Percentiles rank a stretch among this genome's conserved stretches.
phyloP scores from a whole-genome alignment of 2,329 filamentous ascomycete species.

The Diaporthe vaccinii region DNA sequence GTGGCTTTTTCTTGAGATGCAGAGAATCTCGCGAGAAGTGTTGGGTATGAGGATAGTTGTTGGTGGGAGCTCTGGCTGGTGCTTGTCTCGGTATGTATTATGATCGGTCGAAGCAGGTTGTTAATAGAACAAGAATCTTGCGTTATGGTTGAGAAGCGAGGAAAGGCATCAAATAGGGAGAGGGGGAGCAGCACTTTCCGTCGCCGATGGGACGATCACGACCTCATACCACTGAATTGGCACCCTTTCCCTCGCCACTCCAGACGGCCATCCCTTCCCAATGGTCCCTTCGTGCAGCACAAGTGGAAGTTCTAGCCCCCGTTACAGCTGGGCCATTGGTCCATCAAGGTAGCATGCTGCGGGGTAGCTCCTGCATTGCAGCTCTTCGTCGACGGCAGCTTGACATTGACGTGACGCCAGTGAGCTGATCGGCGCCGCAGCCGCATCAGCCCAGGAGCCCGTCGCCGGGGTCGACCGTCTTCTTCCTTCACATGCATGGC shows the following conservation, averaged over 20 bases:
- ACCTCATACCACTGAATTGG: conserved; percentile 25
- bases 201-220: conserved; percentile 16
- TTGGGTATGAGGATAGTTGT: background rate
- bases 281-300: conserved; percentile 28
- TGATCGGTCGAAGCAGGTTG: background rate
- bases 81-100: background rate
- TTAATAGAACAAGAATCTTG: background rate
- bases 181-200: background rate
- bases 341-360: conserved; percentile 24
- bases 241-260: background rate
- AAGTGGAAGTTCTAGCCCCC: background rate
- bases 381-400: conserved; percentile 3
- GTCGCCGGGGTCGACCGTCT: background rate
- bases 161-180: background rate
- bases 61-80: background rate
- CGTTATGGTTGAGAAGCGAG: background rate
- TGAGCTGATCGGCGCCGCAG: conserved; percentile 18
- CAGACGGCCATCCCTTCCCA: background rate
- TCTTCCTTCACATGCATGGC: background rate
- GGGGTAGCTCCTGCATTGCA: conserved; percentile 26
- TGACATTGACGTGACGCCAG: conserved; percentile 17
- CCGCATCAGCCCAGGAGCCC: background rate
- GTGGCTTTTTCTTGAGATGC: background rate
- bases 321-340: conserved; percentile 9
- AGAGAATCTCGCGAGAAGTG: background rate